These are phyloP conservation scores for Hyaloscypha hepaticicola DNA, from an alignment of 495 filamentous ascomycete genomes.

Conservation along the genomic window DNA sequence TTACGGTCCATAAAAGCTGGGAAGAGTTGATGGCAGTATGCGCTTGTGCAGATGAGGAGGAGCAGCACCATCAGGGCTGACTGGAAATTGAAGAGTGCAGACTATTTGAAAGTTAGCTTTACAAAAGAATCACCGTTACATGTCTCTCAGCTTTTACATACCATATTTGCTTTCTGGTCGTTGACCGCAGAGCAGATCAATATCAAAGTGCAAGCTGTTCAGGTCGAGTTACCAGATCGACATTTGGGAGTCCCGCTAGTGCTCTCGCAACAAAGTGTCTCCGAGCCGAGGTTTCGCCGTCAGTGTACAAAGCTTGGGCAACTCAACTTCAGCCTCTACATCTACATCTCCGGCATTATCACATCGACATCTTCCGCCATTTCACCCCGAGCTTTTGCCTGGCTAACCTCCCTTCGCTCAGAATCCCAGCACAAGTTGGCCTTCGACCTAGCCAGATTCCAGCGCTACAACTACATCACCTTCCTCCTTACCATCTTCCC, in stretches of 20 bases:
- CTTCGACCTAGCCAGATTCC: background rate
- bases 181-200: background rate
- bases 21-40: conserved; percentile 87
- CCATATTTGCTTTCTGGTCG: background rate
- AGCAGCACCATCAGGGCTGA: conserved; percentile 90
- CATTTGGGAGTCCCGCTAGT: background rate
- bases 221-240: conserved; percentile 5
- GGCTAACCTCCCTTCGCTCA: background rate
- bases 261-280: background rate
- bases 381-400: background rate
- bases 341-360: background rate
- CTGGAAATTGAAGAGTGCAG: conserved; percentile 97
- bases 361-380: background rate
- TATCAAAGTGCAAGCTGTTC: background rate
- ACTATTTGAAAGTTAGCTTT: conserved; percentile 52
- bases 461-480: background rate
- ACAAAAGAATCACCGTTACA: background rate
- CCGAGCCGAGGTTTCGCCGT: conserved; percentile 2
- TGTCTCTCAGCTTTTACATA: background rate
- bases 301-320: background rate
- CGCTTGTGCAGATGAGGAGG: conserved; percentile 90
- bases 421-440: background rate
- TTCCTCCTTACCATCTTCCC: no score
- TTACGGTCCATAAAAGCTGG: conserved; percentile 92
- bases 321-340: background rate